Conservation (phyloP, 345 rosid species). For the Microthlaspi erraticum region DNA sequence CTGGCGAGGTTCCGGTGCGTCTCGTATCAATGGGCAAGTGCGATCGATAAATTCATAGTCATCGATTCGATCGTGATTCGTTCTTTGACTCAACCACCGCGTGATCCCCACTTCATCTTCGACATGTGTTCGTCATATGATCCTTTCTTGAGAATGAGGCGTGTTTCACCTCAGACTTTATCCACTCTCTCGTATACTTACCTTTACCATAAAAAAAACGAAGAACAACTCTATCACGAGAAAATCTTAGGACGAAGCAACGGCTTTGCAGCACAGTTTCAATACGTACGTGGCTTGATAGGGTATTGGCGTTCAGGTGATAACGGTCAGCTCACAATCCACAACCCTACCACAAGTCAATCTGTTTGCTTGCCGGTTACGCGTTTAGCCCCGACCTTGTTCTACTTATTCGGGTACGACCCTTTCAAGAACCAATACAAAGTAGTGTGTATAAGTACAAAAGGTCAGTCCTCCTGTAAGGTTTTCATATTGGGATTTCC, state of each 20-base stretch:
- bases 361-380: background rate
- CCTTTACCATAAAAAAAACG: background rate
- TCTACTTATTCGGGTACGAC: constrained; percentile 17
- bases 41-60: no score
- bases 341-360: constrained; percentile 19
- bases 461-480: background rate
- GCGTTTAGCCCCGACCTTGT: no score
- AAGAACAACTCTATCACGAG: constrained; percentile 11
- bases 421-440: constrained; percentile 27
- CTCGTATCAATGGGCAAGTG: no score
- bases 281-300: constrained; percentile 4
- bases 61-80: background rate
- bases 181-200: constrained; percentile 1
- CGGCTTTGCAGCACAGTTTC: background rate
- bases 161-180: background rate
- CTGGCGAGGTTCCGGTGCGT: no score
- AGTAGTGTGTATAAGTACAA: background rate
- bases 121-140: background rate
- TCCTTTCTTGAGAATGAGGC: no score
- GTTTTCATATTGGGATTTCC: constrained; percentile 16
- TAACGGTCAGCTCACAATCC: background rate
- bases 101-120: constrained; percentile 9
- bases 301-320: background rate
- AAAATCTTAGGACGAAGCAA: background rate
- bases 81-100: background rate